These are phyloP conservation scores for Prinsepia uniflora DNA, from an alignment of 306 rosid genomes.

Conservation along the genomic window DNA sequence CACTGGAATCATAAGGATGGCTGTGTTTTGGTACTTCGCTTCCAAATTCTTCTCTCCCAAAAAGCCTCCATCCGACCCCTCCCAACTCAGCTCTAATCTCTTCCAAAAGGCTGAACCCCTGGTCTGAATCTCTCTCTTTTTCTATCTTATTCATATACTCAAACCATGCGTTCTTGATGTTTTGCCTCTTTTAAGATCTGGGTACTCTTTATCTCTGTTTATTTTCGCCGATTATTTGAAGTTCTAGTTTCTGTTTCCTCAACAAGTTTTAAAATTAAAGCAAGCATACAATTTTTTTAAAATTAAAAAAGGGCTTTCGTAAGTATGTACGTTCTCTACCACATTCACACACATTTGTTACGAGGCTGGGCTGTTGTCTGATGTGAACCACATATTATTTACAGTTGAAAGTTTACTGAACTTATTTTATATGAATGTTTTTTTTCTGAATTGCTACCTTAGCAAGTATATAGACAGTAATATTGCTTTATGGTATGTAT, in stretches of 20 bases:
- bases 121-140: constrained; percentile 23
- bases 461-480: not conserved
- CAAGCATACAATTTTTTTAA: not conserved
- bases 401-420: not conserved
- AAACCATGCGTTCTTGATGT: too few relatives aligned
- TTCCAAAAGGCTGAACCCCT: constrained; percentile 67
- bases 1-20: constrained; percentile 84
- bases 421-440: not conserved
- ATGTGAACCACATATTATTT: not conserved
- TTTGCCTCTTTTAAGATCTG: not conserved
- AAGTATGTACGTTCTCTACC: not conserved
- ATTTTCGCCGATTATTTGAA: not conserved
- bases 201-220: constrained; percentile 7
- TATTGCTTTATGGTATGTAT: not conserved
- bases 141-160: not conserved
- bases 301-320: not conserved
- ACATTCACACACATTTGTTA: not conserved
- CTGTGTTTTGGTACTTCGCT: constrained; percentile 96
- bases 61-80: constrained; percentile 59
- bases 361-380: not conserved
- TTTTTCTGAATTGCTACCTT: not conserved
- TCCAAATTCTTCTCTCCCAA: constrained; percentile 87
- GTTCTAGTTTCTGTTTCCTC: not conserved
- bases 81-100: constrained; percentile 61
- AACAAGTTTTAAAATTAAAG: not conserved